Evolutionary conservation across 352 stramenopile genomes (phyloP), one percentile per base, ranked within the genome.

Genomic region (Pythium scleroteichum): DNA sequence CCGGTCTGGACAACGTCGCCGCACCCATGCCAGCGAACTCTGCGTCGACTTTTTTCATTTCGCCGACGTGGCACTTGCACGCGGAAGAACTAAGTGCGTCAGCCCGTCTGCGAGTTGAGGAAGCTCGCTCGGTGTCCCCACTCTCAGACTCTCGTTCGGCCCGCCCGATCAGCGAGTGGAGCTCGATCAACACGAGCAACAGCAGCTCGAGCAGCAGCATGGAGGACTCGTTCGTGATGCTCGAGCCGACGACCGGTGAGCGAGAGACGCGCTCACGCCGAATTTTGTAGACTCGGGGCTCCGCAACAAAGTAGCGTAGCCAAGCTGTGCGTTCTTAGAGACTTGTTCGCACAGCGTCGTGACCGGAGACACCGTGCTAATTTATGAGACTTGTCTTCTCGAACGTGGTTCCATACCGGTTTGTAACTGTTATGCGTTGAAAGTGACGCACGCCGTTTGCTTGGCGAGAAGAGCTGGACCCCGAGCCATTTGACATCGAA

Each of bases 11-110:
- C 20, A 76, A 81, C 49, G 54, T 62, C 3, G 41, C 54, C 17
- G 16, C 56, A 27, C 23, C 65, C 26, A 50, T 60, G 42, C 53
- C 63, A 9, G 64, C 69, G 4, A 69, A 45, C 32, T 24, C 62
- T 4, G 77, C 70, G 44, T 91, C 84, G 26, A 90, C 79, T 24
- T 94, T 87, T 59, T 94, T 94, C 60, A 87, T 94, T 51, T 92
- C 85, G 6, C 87, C 85, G 27, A 82, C 71, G 27, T 94, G 85
- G 85, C 78, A 88, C 38, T 68, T 89, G 27, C 79, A 94, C 50
- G 80, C 85, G 0, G 85, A 92, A 10, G 85, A 91, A 50, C 82
- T 94, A 75, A 85, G 78, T 54, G 78, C 78, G 16, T 90, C 84
- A 2, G 83, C 88, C 64, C 69, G 76, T 4, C 55, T 87, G 9